Percentiles rank a stretch among this genome's conserved stretches.
Evolutionary conservation across 768 basidiomycete species (phyloP).

Genomic region (Serendipita sp.): DNA sequence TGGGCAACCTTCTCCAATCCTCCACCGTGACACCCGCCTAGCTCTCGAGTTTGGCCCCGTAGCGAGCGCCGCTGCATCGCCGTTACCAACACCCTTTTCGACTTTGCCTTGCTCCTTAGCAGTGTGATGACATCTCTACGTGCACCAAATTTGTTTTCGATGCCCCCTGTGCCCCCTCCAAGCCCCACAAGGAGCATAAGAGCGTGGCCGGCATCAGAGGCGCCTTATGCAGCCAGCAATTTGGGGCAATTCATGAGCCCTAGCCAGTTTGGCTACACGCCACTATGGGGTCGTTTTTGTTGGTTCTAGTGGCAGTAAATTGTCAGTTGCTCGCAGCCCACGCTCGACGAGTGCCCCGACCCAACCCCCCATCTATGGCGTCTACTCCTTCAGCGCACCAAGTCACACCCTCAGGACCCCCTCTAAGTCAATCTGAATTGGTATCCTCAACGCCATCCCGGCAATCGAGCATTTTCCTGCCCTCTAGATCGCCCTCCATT

Average conservation of each 20-base stretch:
- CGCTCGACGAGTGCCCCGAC: background rate
- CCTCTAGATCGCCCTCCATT: constrained; percentile 2
- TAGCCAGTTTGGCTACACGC: background rate
- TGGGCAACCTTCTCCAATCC: background rate
- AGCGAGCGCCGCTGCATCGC: background rate
- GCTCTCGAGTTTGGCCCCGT: background rate
- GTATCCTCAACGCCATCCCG: background rate
- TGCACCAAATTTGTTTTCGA: background rate
- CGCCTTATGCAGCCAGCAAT: background rate
- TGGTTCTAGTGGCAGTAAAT: background rate
- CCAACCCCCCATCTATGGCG: background rate
- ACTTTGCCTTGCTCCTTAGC: background rate
- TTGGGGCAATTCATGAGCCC: background rate
- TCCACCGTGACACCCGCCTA: background rate
- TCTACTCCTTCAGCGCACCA: background rate
- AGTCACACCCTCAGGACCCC: background rate
- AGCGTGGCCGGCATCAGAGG: background rate
- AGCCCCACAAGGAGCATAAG: background rate
- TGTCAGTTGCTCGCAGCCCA: background rate
- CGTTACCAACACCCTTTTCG: background rate
- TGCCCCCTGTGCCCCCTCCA: background rate
- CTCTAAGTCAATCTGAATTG: background rate
- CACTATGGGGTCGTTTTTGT: background rate
- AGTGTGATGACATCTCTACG: background rate
- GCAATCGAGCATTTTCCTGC: background rate